These are phyloP conservation scores for Mrakia gelida DNA, from an alignment of 768 basidiomycete genomes.

Conservation along the genomic window DNA sequence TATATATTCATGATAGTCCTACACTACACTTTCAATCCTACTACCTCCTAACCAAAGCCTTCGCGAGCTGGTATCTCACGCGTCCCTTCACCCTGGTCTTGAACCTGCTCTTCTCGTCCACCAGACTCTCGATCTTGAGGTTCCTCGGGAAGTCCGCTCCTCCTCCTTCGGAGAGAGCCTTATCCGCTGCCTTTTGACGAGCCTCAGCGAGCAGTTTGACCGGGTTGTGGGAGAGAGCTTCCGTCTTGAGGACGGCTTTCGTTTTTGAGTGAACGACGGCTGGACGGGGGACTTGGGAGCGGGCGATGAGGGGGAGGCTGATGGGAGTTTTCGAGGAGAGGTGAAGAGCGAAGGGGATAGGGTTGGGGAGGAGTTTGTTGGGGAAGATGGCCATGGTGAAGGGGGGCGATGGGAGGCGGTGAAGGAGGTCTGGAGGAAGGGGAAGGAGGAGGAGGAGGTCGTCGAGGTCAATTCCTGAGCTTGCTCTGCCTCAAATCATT, in stretches of 20 bases:
- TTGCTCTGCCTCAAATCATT: background rate
- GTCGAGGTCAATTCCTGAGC: background rate
- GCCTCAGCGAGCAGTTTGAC: constrained; percentile 22
- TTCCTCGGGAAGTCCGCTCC: constrained; percentile 4
- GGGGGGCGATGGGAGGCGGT: background rate
- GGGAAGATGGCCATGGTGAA: constrained; percentile 19
- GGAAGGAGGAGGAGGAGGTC: background rate
- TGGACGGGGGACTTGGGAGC: background rate
- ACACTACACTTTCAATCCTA: too few relatives aligned
- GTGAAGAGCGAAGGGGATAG: constrained; percentile 24
- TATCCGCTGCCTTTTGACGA: background rate
- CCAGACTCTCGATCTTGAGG: constrained; percentile 25
- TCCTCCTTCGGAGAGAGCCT: background rate
- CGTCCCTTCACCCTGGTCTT: too few relatives aligned
- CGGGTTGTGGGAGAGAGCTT: constrained; percentile 3
- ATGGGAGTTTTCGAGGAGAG: background rate
- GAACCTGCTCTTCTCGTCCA: constrained; percentile 20
- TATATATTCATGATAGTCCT: background rate
- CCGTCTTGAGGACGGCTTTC: background rate
- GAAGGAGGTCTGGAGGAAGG: background rate
- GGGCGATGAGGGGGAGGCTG: constrained; percentile 15
- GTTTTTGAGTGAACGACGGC: constrained; percentile 6
- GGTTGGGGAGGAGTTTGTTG: background rate
- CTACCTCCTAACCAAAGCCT: background rate
- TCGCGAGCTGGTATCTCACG: background rate